A percentile compares a stretch with the other conserved stretches of the same genome.
Conservation (phyloP, 2,329 filamentous ascomycete genomes). For the Epichloe scottii region DNA sequence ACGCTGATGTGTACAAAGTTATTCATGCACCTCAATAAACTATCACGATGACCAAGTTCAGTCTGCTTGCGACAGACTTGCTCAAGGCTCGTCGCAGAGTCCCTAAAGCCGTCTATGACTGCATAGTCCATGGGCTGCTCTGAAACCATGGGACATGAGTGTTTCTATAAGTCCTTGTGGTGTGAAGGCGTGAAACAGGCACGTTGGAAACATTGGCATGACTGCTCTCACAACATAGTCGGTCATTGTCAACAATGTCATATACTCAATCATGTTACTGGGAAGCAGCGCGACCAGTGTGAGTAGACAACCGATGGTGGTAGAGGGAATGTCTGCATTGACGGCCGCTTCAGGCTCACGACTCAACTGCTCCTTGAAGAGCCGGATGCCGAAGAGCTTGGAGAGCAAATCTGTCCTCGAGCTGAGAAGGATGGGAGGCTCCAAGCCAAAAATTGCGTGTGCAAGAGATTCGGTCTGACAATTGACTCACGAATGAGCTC, state of each 20-base stretch:
- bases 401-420: conserved; percentile 14
- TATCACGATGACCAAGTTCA: conserved; percentile 10
- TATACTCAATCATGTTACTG: conserved; percentile 26
- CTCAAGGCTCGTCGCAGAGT: conserved; percentile 9
- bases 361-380: conserved; percentile 21
- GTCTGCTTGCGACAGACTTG: conserved; percentile 9
- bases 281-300: conserved; percentile 24
- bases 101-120: conserved; percentile 10
- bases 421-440: conserved; percentile 23
- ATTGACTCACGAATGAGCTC: conserved; percentile 17
- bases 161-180: conserved; percentile 14
- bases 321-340: conserved; percentile 25
- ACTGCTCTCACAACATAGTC: conserved; percentile 12
- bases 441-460: conserved; percentile 25
- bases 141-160: conserved; percentile 9
- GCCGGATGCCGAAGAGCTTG: conserved; percentile 23
- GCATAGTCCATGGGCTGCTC: conserved; percentile 12
- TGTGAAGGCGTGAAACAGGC: conserved; percentile 13
- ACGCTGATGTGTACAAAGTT: conserved; percentile 8
- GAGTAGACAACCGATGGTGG: conserved; percentile 20
- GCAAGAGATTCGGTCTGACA: conserved; percentile 24
- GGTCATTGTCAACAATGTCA: conserved; percentile 22
- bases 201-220: conserved; percentile 10
- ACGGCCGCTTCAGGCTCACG: conserved; percentile 13
- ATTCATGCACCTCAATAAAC: conserved; percentile 8